phyloP scores from a whole-genome alignment of 768 basidiomycete species.

The Kwoniella newhampshirensis region DNA sequence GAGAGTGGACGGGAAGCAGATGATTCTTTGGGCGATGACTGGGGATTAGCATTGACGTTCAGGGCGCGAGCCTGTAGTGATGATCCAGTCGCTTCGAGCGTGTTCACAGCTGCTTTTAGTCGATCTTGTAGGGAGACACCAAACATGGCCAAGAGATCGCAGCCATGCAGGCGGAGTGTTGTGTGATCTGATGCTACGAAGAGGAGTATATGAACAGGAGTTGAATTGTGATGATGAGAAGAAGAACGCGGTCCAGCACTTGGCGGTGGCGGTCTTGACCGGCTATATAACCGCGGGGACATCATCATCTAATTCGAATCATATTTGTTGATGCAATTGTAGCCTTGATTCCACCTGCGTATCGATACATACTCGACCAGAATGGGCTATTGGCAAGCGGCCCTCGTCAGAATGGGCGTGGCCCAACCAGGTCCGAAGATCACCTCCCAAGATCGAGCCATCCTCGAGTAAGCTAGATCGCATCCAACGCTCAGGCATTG shows the following conservation, averaged over 20 bases:
- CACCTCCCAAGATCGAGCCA: constrained; percentile 87
- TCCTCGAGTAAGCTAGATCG: constrained; percentile 74
- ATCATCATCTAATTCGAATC: too few species aligned
- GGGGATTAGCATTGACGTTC: constrained; percentile 20
- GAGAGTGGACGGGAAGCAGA: constrained; percentile 4
- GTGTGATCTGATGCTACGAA: too few species aligned
- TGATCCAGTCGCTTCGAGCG: constrained; percentile 40
- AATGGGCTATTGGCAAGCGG: constrained; percentile 39
- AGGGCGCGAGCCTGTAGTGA: constrained; percentile 35
- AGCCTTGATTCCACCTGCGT: too few species aligned
- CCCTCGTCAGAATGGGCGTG: constrained; percentile 48
- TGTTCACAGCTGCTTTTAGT: constrained; percentile 42
- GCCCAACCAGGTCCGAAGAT: constrained; percentile 66
- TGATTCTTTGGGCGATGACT: constrained; percentile 7
- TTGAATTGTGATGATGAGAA: too few species aligned
- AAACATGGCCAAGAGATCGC: too few species aligned
- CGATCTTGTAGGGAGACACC: constrained; percentile 30
- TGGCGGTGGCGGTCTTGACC: constrained; percentile 14
- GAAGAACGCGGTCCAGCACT: constrained; percentile 4
- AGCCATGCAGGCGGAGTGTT: too few species aligned
- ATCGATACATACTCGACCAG: constrained; percentile 5
- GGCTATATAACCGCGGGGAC: too few species aligned
- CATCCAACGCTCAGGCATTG: too few species aligned
- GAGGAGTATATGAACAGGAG: too few species aligned
- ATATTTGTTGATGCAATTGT: too few species aligned